phyloP scores from a whole-genome alignment of 345 rosid species.

The Rhodamnia argentea region DNA sequence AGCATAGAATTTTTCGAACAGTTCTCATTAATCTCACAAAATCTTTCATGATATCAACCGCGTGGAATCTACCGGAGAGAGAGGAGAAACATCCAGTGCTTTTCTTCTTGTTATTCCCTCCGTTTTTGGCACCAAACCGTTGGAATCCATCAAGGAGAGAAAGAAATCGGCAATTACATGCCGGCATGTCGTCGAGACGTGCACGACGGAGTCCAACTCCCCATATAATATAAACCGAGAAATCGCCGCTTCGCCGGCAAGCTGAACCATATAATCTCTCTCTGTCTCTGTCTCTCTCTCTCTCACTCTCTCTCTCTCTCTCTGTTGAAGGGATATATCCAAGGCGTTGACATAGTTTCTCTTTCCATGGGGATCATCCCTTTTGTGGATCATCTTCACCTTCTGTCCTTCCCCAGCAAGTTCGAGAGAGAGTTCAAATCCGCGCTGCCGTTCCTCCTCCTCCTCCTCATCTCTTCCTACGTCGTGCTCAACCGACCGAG shows the following conservation, averaged over 20 bases:
- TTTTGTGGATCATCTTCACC: constrained; percentile 30
- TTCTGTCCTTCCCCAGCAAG: background rate
- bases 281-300: background rate
- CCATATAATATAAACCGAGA: background rate
- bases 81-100: background rate
- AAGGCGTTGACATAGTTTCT: background rate
- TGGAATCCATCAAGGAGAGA: background rate
- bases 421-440: background rate
- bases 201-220: background rate
- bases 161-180: background rate
- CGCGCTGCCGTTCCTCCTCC: constrained; percentile 3
- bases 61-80: background rate
- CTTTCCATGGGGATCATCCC: background rate
- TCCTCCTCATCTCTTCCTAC: constrained; percentile 28
- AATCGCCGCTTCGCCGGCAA: background rate
- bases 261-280: background rate
- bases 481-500: constrained; percentile 8
- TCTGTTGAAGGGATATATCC: background rate
- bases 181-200: background rate
- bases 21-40: fast-evolving
- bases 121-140: background rate
- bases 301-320: background rate
- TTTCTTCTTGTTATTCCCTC: background rate
- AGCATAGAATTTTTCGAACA: no score
- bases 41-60: background rate